Conservation (phyloP, 176 grass and related monocot species). For the Miscanthus lutarioriparius region DNA sequence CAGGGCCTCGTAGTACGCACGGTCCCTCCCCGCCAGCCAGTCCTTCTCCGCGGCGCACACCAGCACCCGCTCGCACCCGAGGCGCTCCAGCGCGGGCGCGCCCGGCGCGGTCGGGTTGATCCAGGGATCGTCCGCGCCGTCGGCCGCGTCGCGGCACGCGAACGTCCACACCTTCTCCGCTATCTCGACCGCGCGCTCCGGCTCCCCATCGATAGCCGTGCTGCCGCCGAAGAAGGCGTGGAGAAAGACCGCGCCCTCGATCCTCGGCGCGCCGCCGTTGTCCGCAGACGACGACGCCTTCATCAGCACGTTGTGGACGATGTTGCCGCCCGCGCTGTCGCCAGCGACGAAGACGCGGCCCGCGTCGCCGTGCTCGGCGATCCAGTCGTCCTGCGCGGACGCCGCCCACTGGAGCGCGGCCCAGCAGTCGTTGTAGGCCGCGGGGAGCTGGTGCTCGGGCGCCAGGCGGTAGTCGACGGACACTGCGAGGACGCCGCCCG, state of each 20-base stretch:
- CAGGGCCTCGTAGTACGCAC: slow-evolving; percentile 29
- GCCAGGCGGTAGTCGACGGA: slow-evolving; percentile 55
- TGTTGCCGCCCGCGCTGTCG: slow-evolving; percentile 70
- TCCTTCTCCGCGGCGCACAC: slow-evolving; percentile 40
- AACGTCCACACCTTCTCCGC: slow-evolving; percentile 37
- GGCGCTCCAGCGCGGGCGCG: slow-evolving; percentile 26
- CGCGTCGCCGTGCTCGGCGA: slow-evolving; percentile 47
- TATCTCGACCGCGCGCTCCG: background rate
- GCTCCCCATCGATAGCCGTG: slow-evolving; percentile 21
- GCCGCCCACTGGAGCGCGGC: slow-evolving; percentile 49
- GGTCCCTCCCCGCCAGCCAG: slow-evolving; percentile 9
- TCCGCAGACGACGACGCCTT: background rate
- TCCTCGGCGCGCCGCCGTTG: background rate
- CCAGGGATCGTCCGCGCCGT: slow-evolving; percentile 46
- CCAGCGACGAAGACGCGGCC: slow-evolving; percentile 55
- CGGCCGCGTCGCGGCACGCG: slow-evolving; percentile 39
- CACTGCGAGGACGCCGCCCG: slow-evolving; percentile 39
- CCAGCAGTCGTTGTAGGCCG: slow-evolving; percentile 54
- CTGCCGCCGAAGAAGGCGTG: slow-evolving; percentile 53
- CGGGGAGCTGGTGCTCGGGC: slow-evolving; percentile 59
- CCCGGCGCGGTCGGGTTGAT: slow-evolving; percentile 39
- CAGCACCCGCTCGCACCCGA: slow-evolving; percentile 40
- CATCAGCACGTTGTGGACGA: slow-evolving; percentile 55
- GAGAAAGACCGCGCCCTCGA: slow-evolving; percentile 46
- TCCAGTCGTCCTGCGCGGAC: slow-evolving; percentile 45